Conservation (phyloP, 2,329 filamentous ascomycete genomes). For the Bipolaris zeicola region DNA sequence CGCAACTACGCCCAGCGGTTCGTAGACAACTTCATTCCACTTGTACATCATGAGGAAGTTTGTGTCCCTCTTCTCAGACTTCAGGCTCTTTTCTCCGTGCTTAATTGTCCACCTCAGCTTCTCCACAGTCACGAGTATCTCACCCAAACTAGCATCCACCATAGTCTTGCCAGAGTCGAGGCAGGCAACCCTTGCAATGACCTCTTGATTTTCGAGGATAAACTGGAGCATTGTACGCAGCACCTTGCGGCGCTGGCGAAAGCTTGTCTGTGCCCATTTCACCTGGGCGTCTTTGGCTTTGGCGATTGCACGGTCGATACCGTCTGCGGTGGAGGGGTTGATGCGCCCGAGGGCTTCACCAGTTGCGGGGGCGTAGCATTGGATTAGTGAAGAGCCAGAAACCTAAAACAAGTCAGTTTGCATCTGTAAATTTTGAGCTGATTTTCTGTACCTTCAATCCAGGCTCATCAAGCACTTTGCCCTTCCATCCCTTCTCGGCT, state of each 20-base stretch:
- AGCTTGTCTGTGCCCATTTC: conserved; percentile 78
- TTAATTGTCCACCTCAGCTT: conserved; percentile 93
- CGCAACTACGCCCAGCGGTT: conserved; percentile 89
- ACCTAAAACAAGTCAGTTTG: conserved; percentile 48
- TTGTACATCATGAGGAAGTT: conserved; percentile 97
- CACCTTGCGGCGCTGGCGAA: conserved; percentile 76
- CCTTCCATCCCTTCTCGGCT: conserved; percentile 59
- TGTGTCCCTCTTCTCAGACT: conserved; percentile 74
- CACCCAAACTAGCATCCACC: conserved; percentile 90
- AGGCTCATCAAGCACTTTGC: conserved; percentile 63
- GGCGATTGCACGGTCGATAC: conserved; percentile 78
- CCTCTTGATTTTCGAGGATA: conserved; percentile 85
- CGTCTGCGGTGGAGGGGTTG: conserved; percentile 75
- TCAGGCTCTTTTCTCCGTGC: conserved; percentile 83
- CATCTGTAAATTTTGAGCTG: neutral
- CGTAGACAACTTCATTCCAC: conserved; percentile 85
- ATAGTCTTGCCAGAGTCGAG: conserved; percentile 96
- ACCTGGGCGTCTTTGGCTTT: conserved; percentile 75
- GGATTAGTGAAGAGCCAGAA: conserved; percentile 70
- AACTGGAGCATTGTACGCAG: conserved; percentile 80
- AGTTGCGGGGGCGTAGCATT: conserved; percentile 89
- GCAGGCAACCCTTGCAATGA: conserved; percentile 83
- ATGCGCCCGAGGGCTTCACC: conserved; percentile 80
- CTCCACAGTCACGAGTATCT: conserved; percentile 91
- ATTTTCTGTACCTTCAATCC: conserved; percentile 60